Conservation (phyloP, 768 basidiomycete species). For the Jaapia argillacea region DNA sequence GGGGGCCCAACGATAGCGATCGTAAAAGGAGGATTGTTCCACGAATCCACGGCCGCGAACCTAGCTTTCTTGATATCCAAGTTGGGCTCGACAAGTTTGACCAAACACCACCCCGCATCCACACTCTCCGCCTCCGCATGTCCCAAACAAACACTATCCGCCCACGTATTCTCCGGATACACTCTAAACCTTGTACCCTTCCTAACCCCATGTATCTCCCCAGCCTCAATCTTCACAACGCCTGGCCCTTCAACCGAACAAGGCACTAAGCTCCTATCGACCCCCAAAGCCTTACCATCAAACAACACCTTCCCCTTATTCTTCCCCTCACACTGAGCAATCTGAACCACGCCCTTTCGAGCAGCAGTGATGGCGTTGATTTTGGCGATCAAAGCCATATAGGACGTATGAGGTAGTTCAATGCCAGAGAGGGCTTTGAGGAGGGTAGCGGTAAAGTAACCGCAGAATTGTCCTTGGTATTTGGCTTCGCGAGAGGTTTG, state of each 20-base stretch:
- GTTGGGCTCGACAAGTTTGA: too few relatives aligned
- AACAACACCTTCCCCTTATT: neutral
- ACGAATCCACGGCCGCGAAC: too few relatives aligned
- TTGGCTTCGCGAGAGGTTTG: neutral
- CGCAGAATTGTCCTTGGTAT: neutral
- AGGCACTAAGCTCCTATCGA: neutral
- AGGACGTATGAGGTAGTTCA: neutral
- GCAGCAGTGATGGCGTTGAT: too few relatives aligned
- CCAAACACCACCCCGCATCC: too few relatives aligned
- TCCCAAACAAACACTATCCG: too few relatives aligned
- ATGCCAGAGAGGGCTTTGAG: neutral
- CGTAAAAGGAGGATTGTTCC: too few relatives aligned
- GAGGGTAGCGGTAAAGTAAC: neutral
- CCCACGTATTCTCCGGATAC: neutral
- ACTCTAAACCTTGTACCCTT: neutral
- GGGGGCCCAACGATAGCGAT: too few relatives aligned
- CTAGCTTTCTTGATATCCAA: too few relatives aligned
- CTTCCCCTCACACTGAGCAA: neutral
- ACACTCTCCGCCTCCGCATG: too few relatives aligned
- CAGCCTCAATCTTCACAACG: neutral
- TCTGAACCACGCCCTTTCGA: too few relatives aligned
- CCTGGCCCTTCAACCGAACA: neutral
- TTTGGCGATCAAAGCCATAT: neutral
- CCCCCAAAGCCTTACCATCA: neutral
- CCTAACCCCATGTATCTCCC: neutral